Base-by-base conservation (phyloP, 192 early-diverging fungal species). In the Haplosporangium gracile region DNA sequence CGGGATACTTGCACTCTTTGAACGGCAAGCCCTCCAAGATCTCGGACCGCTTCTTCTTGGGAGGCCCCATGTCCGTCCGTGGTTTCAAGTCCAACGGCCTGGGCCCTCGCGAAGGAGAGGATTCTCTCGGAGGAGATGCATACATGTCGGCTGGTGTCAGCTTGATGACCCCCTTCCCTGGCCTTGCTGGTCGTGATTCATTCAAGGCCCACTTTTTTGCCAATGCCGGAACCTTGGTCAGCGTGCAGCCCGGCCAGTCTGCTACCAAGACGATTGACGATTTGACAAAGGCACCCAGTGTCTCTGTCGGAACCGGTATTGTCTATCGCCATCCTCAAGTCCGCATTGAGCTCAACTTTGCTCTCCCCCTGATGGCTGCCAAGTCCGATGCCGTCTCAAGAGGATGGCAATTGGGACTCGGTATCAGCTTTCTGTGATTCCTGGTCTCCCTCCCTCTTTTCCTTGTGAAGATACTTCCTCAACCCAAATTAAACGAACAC, bases 341-440 rank as follows among this genome's bases (percentile, higher is more conserved):
- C 53, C 92, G 97, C 20, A 91, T 97, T 4, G 98, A 99, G 89
- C 85, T 99, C 32, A 99, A 98, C 82, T 97, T 94, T 82, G 96
- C 96, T 81, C 72, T 98, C 34, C 98, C 98, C 22, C 73, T 97
- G 36, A 88, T 91, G 13, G 93, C 92, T 8, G 82, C 93, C 34
- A 78, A 85, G 45, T 88, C 91, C 47, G 96, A 97, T 83, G 89
- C 92, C 26, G 77, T 95, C 20, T 94, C 94, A 79, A 89, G 93
- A 16, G 97, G 97, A 8, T 88, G 95, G 68, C 95, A 98, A 85
- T 93, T 99, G 84, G 97, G 97, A 9, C 86, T 99, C 36, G 98
- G 97, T 7, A 82, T 98, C 26, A 92, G 93, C 85, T 98, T 97
- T 75, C 91, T 95, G 90, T 96, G 89, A 78, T 26, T 42, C 11